These are phyloP conservation scores for Leccinum boreale DNA, from an alignment of 768 basidiomycete genomes.

Conservation along the genomic window DNA sequence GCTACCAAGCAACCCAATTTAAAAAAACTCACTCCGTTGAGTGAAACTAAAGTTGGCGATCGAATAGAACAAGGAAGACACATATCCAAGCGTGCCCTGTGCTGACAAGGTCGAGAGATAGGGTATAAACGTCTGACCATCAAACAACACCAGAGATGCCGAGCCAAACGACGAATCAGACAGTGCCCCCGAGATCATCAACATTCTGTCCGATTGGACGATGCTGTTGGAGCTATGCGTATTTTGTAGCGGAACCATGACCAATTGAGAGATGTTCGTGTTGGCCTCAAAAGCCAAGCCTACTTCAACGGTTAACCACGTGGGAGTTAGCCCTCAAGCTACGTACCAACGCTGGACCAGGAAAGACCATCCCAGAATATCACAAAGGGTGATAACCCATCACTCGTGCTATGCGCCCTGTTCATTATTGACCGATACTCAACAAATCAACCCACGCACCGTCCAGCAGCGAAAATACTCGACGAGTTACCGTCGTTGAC, in stretches of 20 bases:
- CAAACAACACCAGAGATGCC: slow-evolving; percentile 83
- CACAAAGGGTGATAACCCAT: slow-evolving; percentile 67
- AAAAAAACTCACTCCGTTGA: slow-evolving; percentile 54
- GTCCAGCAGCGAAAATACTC: slow-evolving; percentile 89
- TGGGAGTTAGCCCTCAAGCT: background rate
- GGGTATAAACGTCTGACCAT: slow-evolving; percentile 79
- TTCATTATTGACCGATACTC: background rate
- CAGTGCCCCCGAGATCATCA: slow-evolving; percentile 83
- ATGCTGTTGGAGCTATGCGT: slow-evolving; percentile 67
- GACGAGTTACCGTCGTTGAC: slow-evolving; percentile 77
- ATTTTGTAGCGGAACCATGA: slow-evolving; percentile 85
- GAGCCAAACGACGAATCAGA: slow-evolving; percentile 69
- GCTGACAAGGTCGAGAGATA: slow-evolving; percentile 69
- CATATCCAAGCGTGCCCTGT: slow-evolving; percentile 64
- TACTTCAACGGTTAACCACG: slow-evolving; percentile 23
- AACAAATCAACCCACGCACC: slow-evolving; percentile 43
- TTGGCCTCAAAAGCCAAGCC: slow-evolving; percentile 53
- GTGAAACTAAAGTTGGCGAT: slow-evolving; percentile 72
- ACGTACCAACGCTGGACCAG: slow-evolving; percentile 69
- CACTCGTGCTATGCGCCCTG: slow-evolving; percentile 40
- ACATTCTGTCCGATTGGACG: slow-evolving; percentile 81
- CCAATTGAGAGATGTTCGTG: slow-evolving; percentile 75
- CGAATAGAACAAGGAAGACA: slow-evolving; percentile 83
- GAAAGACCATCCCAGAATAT: slow-evolving; percentile 78
- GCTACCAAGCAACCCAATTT: background rate